These are phyloP conservation scores for Trichoderma aggressivum DNA, from an alignment of 2,329 filamentous ascomycete genomes.

Conservation along the genomic window DNA sequence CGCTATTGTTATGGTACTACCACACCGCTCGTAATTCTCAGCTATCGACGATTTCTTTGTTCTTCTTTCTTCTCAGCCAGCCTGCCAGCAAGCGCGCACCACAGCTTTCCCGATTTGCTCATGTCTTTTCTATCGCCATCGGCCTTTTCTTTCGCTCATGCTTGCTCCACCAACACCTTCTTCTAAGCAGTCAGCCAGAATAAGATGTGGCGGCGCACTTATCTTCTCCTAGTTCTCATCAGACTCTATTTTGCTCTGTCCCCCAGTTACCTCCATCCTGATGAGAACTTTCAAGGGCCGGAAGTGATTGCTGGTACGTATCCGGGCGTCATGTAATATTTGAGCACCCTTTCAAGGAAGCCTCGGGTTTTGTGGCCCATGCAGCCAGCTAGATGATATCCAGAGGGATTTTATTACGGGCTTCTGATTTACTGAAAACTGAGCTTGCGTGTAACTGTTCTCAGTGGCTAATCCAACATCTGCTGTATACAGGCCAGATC, in stretches of 20 bases:
- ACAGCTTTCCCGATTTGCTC: slow-evolving; percentile 15
- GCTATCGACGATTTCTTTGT: neutral
- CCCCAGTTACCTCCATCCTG: slow-evolving; percentile 94
- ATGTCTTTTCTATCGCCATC: slow-evolving; percentile 20
- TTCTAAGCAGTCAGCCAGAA: slow-evolving; percentile 19
- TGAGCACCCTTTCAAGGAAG: neutral
- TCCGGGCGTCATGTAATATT: neutral
- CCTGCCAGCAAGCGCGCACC: neutral
- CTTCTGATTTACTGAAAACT: neutral
- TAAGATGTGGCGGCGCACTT: slow-evolving; percentile 86
- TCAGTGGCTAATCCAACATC: neutral
- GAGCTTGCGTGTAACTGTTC: neutral
- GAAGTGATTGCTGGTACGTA: slow-evolving; percentile 90
- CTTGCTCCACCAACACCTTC: slow-evolving; percentile 25
- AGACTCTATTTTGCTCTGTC: slow-evolving; percentile 92
- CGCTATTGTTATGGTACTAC: slow-evolving; percentile 6
- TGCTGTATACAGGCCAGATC: slow-evolving; percentile 65
- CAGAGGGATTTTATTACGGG: neutral
- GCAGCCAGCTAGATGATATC: too few relatives aligned
- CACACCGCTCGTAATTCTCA: slow-evolving; percentile 9
- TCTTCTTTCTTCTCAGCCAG: neutral
- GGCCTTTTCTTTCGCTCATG: slow-evolving; percentile 25
- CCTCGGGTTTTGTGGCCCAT: neutral
- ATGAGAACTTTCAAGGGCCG: slow-evolving; percentile 98
- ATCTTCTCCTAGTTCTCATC: slow-evolving; percentile 78